phyloP scores from a whole-genome alignment of 306 rosid genomes.

The Astragalus membranaceus region DNA sequence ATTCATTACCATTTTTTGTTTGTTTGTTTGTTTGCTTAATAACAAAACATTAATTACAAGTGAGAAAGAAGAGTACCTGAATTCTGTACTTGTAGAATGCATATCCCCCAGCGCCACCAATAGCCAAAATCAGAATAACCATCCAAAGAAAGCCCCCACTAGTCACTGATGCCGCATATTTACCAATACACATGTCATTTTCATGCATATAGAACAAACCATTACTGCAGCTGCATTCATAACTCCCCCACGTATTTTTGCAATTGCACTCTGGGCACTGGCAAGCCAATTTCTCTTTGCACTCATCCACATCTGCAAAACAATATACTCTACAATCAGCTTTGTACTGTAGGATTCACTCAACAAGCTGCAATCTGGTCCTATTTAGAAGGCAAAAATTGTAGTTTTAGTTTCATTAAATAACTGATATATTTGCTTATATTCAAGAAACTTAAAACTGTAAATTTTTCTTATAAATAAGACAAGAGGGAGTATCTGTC shows the following conservation, averaged over 20 bases:
- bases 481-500: neutral
- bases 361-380: no score
- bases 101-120: conserved; percentile 60
- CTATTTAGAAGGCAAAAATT: no score
- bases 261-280: conserved; percentile 86
- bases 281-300: conserved; percentile 72
- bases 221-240: conserved; percentile 65
- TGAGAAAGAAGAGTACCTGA: conserved; percentile 43
- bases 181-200: conserved; percentile 77
- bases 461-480: no score
- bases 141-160: conserved; percentile 58
- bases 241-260: conserved; percentile 89
- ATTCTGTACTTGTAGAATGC: conserved; percentile 96
- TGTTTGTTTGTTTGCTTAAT: neutral
- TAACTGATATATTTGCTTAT: no score
- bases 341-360: no score
- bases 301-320: conserved; percentile 71
- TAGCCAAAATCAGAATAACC: conserved; percentile 51
- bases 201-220: conserved; percentile 58
- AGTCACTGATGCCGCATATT: conserved; percentile 17
- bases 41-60: neutral
- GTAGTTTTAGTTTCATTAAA: no score
- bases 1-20: no score
- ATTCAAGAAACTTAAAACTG: no score
- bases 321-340: no score